These are phyloP conservation scores for Circinella umbellata DNA, from an alignment of 371 early-diverging fungal species.

Conservation along the genomic window DNA sequence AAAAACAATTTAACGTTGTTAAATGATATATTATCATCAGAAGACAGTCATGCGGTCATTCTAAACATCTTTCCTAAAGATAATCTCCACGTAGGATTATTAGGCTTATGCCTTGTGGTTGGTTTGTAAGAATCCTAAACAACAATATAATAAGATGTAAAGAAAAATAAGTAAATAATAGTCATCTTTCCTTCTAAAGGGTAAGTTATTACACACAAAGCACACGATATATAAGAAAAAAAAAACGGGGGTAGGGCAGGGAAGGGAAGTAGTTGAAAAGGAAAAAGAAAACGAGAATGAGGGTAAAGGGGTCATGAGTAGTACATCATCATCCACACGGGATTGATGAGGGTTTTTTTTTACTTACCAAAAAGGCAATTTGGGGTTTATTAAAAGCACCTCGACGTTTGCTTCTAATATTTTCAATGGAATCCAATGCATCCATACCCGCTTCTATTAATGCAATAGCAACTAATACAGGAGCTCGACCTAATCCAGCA, in stretches of 20 bases:
- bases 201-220: neutral
- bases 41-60: constrained; percentile 3
- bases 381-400: constrained; percentile 88
- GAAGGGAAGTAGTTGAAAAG: neutral
- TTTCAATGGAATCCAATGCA: constrained; percentile 79
- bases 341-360: neutral
- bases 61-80: constrained; percentile 1
- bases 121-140: constrained; percentile 32
- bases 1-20: neutral
- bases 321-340: neutral
- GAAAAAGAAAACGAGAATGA: neutral
- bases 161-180: neutral
- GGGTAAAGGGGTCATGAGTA: neutral
- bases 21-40: neutral
- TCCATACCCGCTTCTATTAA: constrained; percentile 83
- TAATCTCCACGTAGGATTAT: neutral
- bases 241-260: neutral
- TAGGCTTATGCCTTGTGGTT: constrained; percentile 21
- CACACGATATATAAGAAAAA: neutral
- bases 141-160: too few species aligned
- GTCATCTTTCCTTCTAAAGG: neutral
- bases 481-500: constrained; percentile 82
- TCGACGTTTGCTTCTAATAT: constrained; percentile 73
- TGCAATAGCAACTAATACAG: constrained; percentile 78
- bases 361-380: constrained; percentile 71